Evolutionary conservation across 139 green algal genomes (phyloP).

Genomic region (Ulvella scutata): DNA sequence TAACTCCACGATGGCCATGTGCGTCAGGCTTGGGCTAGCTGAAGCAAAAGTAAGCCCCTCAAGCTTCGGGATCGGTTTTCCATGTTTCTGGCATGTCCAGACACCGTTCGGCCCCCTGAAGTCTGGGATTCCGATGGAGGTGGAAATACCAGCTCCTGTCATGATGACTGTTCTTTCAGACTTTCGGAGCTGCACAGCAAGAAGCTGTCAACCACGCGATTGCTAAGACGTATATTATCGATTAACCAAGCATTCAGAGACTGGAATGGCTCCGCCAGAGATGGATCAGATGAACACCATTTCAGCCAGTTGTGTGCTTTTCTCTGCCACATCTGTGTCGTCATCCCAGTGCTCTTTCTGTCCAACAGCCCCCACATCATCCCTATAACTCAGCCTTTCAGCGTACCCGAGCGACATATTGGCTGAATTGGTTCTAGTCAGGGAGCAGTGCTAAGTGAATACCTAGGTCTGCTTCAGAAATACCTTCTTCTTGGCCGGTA

Average conservation of each 20-base stretch:
- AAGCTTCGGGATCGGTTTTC: slow-evolving; percentile 29
- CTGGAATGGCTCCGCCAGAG: too few relatives aligned
- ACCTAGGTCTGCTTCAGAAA: too few relatives aligned
- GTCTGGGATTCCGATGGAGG: slow-evolving; percentile 77
- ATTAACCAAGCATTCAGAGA: too few relatives aligned
- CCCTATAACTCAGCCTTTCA: slow-evolving; percentile 39
- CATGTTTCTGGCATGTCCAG: slow-evolving; percentile 74
- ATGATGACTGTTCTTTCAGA: slow-evolving; percentile 49
- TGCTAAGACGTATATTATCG: too few relatives aligned
- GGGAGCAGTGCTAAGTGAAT: too few relatives aligned
- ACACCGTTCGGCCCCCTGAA: slow-evolving; percentile 83
- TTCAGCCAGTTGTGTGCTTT: not conserved
- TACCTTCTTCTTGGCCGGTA: too few relatives aligned
- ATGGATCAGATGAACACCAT: not conserved
- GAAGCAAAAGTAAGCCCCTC: slow-evolving; percentile 54
- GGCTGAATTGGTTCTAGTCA: too few relatives aligned
- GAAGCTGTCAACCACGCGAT: too few relatives aligned
- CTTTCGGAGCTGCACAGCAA: slow-evolving; percentile 19
- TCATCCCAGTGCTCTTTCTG: not conserved
- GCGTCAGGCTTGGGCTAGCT: slow-evolving; percentile 63
- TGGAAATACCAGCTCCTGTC: slow-evolving; percentile 89
- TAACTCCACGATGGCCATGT: slow-evolving; percentile 17
- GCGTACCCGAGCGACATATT: slow-evolving; percentile 38
- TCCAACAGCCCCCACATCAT: slow-evolving; percentile 45
- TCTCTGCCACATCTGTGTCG: not conserved